A percentile compares a stretch with the other conserved stretches of the same genome.
Evolutionary conservation across 352 stramenopile genomes (phyloP).

Genomic region (Globisporangium barbulae): DNA sequence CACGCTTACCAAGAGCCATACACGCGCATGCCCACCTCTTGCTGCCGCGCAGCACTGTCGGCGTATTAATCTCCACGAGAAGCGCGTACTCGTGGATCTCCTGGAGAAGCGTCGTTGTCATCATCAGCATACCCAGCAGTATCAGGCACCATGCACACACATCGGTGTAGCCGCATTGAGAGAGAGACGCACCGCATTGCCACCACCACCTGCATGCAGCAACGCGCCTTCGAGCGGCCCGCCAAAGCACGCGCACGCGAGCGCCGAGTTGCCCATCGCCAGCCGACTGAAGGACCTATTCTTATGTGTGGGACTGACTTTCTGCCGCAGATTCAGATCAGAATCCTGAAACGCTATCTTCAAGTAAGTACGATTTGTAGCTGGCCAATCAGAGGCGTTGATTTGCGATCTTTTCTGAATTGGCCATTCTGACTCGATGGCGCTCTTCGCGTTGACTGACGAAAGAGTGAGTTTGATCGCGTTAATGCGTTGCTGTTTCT

Average conservation of each 20-base stretch:
- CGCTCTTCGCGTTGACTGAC: background rate
- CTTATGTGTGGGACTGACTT: background rate
- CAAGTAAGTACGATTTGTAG: slow-evolving; percentile 3
- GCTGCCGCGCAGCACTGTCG: slow-evolving; percentile 5
- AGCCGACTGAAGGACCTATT: background rate
- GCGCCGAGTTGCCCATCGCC: slow-evolving; percentile 24
- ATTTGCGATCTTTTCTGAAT: slow-evolving; percentile 13
- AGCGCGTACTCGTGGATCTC: slow-evolving; percentile 6
- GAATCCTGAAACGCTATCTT: slow-evolving; percentile 1
- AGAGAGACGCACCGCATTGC: background rate
- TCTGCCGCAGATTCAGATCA: slow-evolving; percentile 1
- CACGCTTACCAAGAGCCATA: background rate
- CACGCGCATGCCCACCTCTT: background rate
- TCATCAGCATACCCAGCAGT: background rate
- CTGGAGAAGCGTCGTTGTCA: background rate
- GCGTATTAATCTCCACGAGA: slow-evolving; percentile 12
- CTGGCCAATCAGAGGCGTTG: slow-evolving; percentile 2
- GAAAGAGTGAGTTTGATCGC: background rate
- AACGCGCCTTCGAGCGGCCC: background rate
- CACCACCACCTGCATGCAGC: background rate
- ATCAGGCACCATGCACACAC: background rate
- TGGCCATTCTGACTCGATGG: slow-evolving; percentile 3
- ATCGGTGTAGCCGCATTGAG: background rate
- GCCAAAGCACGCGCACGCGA: slow-evolving; percentile 20
- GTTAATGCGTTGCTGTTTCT: background rate